Evolutionary conservation across 192 early-diverging fungal species (phyloP).

Genomic region (Backusella sp.): DNA sequence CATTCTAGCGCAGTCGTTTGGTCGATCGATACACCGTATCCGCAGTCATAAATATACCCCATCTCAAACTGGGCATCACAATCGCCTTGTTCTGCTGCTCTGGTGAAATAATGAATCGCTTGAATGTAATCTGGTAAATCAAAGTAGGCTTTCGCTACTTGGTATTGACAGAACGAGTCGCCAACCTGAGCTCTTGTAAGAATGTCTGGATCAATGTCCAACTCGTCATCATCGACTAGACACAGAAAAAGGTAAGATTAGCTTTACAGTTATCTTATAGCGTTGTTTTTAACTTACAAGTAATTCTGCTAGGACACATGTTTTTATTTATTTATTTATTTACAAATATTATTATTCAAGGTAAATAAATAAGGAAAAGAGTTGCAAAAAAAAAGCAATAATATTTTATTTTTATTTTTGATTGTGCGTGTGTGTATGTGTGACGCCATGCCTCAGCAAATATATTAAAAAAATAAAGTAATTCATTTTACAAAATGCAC

Average conservation of each 20-base stretch:
- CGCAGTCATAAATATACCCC: neutral
- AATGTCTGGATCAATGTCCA: neutral
- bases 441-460: no score
- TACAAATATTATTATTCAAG: neutral
- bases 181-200: neutral
- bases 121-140: neutral
- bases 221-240: neutral
- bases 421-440: no score
- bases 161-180: neutral
- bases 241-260: neutral
- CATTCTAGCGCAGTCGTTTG: neutral
- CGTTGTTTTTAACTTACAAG: neutral
- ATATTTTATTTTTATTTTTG: neutral
- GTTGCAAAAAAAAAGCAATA: neutral
- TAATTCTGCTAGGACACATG: constrained; percentile 1
- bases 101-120: neutral
- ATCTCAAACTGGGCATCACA: neutral
- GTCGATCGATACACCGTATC: neutral
- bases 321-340: neutral
- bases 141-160: neutral
- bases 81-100: neutral
- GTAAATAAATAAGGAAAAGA: neutral
- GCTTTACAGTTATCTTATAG: neutral
- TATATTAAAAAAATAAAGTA: no score
- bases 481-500: no score